Evolutionary conservation across 345 rosid genomes (phyloP).

Genomic region (Cochlearia excelsa): DNA sequence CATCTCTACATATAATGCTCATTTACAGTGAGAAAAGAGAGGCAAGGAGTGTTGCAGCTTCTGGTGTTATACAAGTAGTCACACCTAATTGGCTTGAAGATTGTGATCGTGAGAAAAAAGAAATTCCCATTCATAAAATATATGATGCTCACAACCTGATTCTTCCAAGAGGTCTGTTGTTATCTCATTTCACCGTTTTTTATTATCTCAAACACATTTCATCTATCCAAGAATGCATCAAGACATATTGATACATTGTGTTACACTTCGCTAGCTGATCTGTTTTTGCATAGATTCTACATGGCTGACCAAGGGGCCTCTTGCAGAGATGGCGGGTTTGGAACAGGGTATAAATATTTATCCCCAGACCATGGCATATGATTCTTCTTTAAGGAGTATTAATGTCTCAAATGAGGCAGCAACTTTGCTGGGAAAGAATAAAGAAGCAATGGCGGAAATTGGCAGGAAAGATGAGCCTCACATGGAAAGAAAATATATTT

Average conservation of each 20-base stretch:
- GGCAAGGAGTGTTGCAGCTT: conserved; percentile 74
- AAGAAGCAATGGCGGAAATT: conserved; percentile 33
- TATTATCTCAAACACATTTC: conserved; percentile 7
- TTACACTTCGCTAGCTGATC: conserved; percentile 27
- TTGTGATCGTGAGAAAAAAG: conserved; percentile 70
- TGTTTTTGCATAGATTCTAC: conserved; percentile 45
- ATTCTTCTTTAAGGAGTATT: conserved; percentile 32
- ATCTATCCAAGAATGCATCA: conserved; percentile 20
- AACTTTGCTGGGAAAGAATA: conserved; percentile 39
- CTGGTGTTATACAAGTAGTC: conserved; percentile 78
- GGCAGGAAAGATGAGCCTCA: conserved; percentile 33
- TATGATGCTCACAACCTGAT: conserved; percentile 73
- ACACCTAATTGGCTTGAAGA: conserved; percentile 87
- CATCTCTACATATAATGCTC: conserved; percentile 16
- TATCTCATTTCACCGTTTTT: conserved; percentile 19
- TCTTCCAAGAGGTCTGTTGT: conserved; percentile 73
- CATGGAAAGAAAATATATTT: conserved; percentile 34
- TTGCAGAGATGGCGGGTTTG: conserved; percentile 32
- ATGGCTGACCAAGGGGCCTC: conserved; percentile 47
- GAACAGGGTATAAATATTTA: conserved; percentile 41
- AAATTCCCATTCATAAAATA: conserved; percentile 55
- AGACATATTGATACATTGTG: conserved; percentile 10
- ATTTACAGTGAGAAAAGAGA: conserved; percentile 73
- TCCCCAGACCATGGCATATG: conserved; percentile 33
- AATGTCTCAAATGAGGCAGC: conserved; percentile 36